Conservation (phyloP, 73 alveolate genomes). For the Symbiodinium natans region DNA sequence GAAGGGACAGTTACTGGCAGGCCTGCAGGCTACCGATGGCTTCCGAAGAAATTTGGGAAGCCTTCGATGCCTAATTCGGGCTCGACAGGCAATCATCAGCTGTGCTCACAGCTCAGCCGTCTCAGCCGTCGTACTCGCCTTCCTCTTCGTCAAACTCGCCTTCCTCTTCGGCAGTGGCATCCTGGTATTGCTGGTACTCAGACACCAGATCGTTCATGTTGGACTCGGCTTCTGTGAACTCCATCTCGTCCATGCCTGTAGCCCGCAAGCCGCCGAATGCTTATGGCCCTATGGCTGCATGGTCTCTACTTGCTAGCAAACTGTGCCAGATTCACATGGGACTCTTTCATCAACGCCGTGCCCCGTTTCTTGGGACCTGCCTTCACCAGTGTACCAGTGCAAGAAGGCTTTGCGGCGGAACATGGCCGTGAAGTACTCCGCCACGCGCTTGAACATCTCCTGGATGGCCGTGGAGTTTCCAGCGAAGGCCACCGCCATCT, state of each 20-base stretch:
- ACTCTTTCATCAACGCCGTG: too few relatives aligned
- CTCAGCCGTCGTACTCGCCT: conserved; percentile 93
- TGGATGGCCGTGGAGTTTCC: conserved; percentile 98
- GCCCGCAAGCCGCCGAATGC: too few relatives aligned
- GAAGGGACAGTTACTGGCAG: background rate
- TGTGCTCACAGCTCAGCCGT: background rate
- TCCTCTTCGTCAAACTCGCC: conserved; percentile 97
- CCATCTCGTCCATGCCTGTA: conserved; percentile 99
- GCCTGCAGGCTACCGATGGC: background rate
- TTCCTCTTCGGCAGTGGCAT: conserved; percentile 96
- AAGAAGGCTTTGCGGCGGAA: conserved; percentile 99
- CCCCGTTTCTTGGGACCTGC: too few relatives aligned
- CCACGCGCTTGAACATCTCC: conserved; percentile 92
- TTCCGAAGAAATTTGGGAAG: background rate
- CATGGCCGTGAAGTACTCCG: conserved; percentile 99
- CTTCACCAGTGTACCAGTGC: conserved; percentile 96
- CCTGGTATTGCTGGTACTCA: conserved; percentile 97
- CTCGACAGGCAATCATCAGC: too few relatives aligned
- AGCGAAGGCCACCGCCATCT: conserved; percentile 99
- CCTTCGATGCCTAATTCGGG: background rate
- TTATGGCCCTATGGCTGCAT: too few relatives aligned
- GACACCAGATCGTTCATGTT: conserved; percentile 96
- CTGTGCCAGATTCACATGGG: too few relatives aligned
- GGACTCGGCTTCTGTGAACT: conserved; percentile 98
- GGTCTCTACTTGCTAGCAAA: background rate